Conservation (phyloP, 768 basidiomycete species). For the Auricularia auricula-judae region DNA sequence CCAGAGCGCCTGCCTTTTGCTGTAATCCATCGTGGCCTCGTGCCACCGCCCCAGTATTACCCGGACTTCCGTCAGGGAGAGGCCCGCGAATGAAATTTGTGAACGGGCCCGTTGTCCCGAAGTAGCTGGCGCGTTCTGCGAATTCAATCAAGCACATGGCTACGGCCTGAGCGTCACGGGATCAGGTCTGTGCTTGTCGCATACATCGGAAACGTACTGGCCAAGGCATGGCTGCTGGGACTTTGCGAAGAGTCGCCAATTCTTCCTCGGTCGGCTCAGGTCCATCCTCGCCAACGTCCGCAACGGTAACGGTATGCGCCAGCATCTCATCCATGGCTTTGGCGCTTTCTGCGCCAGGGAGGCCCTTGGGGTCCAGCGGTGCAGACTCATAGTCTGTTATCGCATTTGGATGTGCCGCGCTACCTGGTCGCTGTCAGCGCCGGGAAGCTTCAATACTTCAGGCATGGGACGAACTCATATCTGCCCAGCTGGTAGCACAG, state of each 20-base stretch:
- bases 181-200: not conserved
- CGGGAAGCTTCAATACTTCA: too few species aligned
- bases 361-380: not conserved
- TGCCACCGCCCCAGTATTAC: slow-evolving; percentile 4
- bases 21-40: too few species aligned
- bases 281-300: not conserved
- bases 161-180: slow-evolving; percentile 5
- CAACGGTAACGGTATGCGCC: not conserved
- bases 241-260: slow-evolving; percentile 12
- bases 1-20: slow-evolving; percentile 15
- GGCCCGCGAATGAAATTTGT: slow-evolving; percentile 13
- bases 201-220: not conserved
- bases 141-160: slow-evolving; percentile 24
- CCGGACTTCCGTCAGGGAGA: slow-evolving; percentile 16
- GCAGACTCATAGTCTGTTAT: not conserved
- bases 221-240: slow-evolving; percentile 16
- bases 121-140: slow-evolving; percentile 19
- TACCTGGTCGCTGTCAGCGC: not conserved
- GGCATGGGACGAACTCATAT: too few species aligned
- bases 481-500: too few species aligned
- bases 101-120: slow-evolving; percentile 12
- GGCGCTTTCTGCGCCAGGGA: too few species aligned
- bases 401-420: not conserved
- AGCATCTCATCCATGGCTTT: not conserved
- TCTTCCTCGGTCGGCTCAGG: slow-evolving; percentile 10